A percentile compares a stretch with the other conserved stretches of the same genome.
Evolutionary conservation across 2,329 filamentous ascomycete species (phyloP).

Genomic region (Fusarium sp.): DNA sequence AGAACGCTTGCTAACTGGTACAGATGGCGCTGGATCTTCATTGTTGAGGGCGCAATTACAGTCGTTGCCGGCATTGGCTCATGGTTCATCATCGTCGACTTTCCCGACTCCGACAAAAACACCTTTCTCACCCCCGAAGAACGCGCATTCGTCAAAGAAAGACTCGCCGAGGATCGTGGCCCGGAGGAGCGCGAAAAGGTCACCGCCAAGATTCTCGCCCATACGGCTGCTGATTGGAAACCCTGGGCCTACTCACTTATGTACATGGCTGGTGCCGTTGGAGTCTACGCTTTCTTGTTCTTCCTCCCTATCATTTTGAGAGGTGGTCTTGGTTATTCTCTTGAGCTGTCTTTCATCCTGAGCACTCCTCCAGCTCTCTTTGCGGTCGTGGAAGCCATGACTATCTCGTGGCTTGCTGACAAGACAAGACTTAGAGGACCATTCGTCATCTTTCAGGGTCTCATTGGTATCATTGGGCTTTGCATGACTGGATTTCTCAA

Average conservation of each 20-base stretch:
- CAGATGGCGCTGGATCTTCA: slow-evolving; percentile 36
- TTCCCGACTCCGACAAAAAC: slow-evolving; percentile 23
- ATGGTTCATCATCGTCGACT: slow-evolving; percentile 36
- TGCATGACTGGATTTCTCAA: slow-evolving; percentile 26
- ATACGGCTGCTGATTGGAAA: slow-evolving; percentile 26
- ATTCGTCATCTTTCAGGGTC: slow-evolving; percentile 26
- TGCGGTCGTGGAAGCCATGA: slow-evolving; percentile 21
- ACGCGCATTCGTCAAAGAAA: slow-evolving; percentile 14
- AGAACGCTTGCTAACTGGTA: rapidly evolving
- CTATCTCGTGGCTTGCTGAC: slow-evolving; percentile 25
- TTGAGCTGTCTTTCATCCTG: slow-evolving; percentile 20
- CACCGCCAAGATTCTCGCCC: not conserved
- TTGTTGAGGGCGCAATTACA: slow-evolving; percentile 27
- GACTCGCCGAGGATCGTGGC: slow-evolving; percentile 6
- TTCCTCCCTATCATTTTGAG: slow-evolving; percentile 15
- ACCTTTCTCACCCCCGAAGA: slow-evolving; percentile 25
- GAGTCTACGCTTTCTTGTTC: slow-evolving; percentile 23
- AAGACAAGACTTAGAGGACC: slow-evolving; percentile 17
- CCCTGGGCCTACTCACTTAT: slow-evolving; percentile 29
- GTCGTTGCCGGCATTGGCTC: slow-evolving; percentile 24
- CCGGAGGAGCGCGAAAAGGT: slow-evolving; percentile 27
- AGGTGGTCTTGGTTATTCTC: slow-evolving; percentile 21
- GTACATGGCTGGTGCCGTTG: slow-evolving; percentile 32
- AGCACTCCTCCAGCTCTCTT: slow-evolving; percentile 16
- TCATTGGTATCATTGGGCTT: slow-evolving; percentile 19